Percentiles rank a stretch among this genome's conserved stretches.
Conservation (phyloP, 1,284 basidiomycete species). For the Microbotryomycetes sp. region DNA sequence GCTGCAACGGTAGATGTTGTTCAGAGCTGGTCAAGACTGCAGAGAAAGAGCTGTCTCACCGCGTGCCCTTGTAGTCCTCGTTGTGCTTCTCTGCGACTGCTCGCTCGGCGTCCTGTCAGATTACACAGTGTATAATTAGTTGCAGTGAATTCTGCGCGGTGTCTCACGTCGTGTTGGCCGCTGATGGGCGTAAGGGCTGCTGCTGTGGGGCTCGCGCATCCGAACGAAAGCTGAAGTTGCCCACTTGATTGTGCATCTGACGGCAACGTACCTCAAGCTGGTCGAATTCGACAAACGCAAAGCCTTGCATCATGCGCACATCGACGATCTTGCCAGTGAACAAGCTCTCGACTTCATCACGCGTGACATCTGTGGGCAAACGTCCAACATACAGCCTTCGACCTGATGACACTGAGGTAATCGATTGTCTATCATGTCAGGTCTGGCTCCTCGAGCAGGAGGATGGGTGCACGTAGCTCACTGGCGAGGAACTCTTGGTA, state of each 20-base stretch:
- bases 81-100: slow-evolving; percentile 78
- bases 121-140: no score
- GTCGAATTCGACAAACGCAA: slow-evolving; percentile 93
- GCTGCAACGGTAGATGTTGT: slow-evolving; percentile 19
- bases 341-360: slow-evolving; percentile 49
- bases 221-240: no score
- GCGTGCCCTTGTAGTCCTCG: slow-evolving; percentile 76
- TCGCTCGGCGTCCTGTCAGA: slow-evolving; percentile 88
- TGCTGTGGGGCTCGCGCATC: no score
- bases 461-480: no score
- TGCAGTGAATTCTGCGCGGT: no score
- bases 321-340: slow-evolving; percentile 78
- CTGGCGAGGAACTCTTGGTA: no score
- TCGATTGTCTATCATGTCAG: no score
- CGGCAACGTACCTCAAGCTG: slow-evolving; percentile 55
- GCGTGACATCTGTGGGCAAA: slow-evolving; percentile 27
- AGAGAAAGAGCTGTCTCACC: slow-evolving; percentile 50
- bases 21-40: neutral
- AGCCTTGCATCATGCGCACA: slow-evolving; percentile 85
- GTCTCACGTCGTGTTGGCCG: no score
- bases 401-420: slow-evolving; percentile 20
- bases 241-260: neutral
- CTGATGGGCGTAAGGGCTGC: no score
- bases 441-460: no score
- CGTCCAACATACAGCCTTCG: slow-evolving; percentile 37